These are phyloP conservation scores for Auricularia sp. DNA, from an alignment of 768 basidiomycete genomes.

Conservation along the genomic window DNA sequence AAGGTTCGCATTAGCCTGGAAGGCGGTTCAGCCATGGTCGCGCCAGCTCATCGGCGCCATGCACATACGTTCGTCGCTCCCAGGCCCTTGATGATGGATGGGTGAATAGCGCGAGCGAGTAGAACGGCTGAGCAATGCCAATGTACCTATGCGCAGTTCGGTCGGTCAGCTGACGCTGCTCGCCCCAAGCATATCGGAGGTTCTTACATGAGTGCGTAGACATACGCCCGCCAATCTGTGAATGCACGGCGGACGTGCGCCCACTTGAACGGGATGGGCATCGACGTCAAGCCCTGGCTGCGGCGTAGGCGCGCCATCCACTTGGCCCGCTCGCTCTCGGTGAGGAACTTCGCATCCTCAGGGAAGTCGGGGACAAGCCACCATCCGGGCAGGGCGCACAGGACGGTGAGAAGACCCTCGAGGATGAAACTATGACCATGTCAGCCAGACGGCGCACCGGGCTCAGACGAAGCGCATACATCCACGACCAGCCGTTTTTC, in stretches of 20 bases:
- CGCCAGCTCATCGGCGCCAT: no score
- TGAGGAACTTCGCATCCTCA: constrained; percentile 27
- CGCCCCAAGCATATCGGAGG: background rate
- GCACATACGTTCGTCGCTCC: constrained; percentile 15
- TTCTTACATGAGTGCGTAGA: constrained; percentile 11
- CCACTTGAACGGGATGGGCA: constrained; percentile 21
- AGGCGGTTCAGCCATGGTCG: no score
- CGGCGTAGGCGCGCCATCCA: constrained; percentile 23
- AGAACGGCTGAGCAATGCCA: constrained; percentile 29
- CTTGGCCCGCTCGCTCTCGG: constrained; percentile 21
- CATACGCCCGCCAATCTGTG: constrained; percentile 17
- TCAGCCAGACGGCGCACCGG: background rate
- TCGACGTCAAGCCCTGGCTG: constrained; percentile 26
- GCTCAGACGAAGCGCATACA: constrained; percentile 9
- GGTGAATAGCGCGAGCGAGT: constrained; percentile 28
- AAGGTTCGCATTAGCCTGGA: constrained; percentile 8
- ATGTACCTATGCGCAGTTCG: constrained; percentile 16
- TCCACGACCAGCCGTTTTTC: constrained; percentile 15
- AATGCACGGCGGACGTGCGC: constrained; percentile 17
- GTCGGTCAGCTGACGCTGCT: background rate
- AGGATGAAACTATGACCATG: constrained; percentile 11
- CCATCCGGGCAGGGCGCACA: constrained; percentile 12
- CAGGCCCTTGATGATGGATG: constrained; percentile 28
- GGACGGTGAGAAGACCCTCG: constrained; percentile 25
- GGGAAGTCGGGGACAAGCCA: constrained; percentile 32